Evolutionary conservation across 169 alveolate species (phyloP).

Genomic region (Cyclospora cayetanensis): DNA sequence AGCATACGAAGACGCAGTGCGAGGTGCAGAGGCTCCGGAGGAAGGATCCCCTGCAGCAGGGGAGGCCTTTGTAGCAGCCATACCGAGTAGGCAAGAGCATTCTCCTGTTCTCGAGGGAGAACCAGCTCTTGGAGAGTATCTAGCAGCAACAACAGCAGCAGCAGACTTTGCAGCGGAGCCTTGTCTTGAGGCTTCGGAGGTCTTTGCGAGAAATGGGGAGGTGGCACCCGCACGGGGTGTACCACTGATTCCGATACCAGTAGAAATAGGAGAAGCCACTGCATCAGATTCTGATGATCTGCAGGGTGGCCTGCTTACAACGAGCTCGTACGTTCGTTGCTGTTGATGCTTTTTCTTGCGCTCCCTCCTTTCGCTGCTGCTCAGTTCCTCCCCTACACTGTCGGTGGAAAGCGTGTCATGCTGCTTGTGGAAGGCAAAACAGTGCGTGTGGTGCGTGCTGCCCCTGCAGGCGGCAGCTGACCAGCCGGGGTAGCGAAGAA

Average conservation of each 20-base stretch:
- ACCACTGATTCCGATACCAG: background rate
- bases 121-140: background rate
- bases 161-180: background rate
- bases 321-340: constrained; percentile 47
- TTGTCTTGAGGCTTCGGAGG: background rate
- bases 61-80: background rate
- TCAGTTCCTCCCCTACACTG: background rate
- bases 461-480: constrained; percentile 29
- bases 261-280: background rate
- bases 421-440: background rate
- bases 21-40: background rate
- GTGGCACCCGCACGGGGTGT: background rate
- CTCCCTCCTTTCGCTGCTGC: constrained; percentile 1
- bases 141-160: background rate
- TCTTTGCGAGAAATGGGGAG: background rate
- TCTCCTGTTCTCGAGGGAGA: background rate
- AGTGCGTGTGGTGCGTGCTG: background rate
- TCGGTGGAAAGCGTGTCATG: background rate
- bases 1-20: background rate
- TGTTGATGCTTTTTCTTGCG: background rate
- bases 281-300: background rate
- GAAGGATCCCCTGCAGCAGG: background rate
- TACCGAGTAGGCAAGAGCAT: background rate
- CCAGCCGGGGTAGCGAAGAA: constrained; percentile 28
- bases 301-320: background rate